A percentile compares a stretch with the other conserved stretches of the same genome.
Evolutionary conservation across 495 filamentous ascomycete species (phyloP).

Genomic region (Rhizodiscina lignyota): DNA sequence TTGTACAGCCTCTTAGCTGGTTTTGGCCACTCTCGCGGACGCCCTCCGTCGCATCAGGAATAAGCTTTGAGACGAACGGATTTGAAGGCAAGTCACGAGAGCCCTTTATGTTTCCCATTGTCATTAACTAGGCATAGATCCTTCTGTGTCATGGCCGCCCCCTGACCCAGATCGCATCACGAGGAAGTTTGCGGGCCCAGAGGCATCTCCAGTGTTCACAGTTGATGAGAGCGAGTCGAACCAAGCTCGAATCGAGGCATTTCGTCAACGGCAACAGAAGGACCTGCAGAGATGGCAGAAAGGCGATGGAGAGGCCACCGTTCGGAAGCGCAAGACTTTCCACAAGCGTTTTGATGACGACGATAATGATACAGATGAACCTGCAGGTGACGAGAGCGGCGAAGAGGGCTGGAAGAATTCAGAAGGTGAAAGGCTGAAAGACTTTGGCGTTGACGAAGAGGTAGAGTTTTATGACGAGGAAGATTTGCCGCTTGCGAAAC

Average conservation of each 20-base stretch:
- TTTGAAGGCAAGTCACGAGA: slow-evolving; percentile 49
- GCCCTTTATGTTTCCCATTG: slow-evolving; percentile 2
- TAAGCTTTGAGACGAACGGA: slow-evolving; percentile 65
- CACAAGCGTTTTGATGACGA: slow-evolving; percentile 21
- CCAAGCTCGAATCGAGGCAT: slow-evolving; percentile 36
- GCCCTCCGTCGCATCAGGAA: slow-evolving; percentile 36
- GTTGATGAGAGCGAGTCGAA: too few relatives aligned
- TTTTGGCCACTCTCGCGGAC: slow-evolving; percentile 46
- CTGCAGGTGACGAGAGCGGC: slow-evolving; percentile 23
- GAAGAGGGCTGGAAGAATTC: slow-evolving; percentile 64
- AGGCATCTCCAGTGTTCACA: not conserved
- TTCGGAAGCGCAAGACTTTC: slow-evolving; percentile 34
- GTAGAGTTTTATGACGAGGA: slow-evolving; percentile 65
- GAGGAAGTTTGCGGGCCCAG: slow-evolving; percentile 5
- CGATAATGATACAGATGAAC: slow-evolving; percentile 22
- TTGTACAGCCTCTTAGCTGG: slow-evolving; percentile 30
- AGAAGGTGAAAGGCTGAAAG: slow-evolving; percentile 69
- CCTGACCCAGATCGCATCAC: slow-evolving; percentile 73
- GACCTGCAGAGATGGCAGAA: slow-evolving; percentile 34
- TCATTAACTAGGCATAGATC: slow-evolving; percentile 20
- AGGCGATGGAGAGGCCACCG: slow-evolving; percentile 10
- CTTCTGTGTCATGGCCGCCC: slow-evolving; percentile 60
- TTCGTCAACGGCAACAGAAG: slow-evolving; percentile 36
- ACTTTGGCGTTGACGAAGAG: slow-evolving; percentile 85
- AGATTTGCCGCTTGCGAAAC: slow-evolving; percentile 49